Base-by-base conservation (phyloP, 495 filamentous ascomycete genomes). In the Cladorrhinum samala region DNA sequence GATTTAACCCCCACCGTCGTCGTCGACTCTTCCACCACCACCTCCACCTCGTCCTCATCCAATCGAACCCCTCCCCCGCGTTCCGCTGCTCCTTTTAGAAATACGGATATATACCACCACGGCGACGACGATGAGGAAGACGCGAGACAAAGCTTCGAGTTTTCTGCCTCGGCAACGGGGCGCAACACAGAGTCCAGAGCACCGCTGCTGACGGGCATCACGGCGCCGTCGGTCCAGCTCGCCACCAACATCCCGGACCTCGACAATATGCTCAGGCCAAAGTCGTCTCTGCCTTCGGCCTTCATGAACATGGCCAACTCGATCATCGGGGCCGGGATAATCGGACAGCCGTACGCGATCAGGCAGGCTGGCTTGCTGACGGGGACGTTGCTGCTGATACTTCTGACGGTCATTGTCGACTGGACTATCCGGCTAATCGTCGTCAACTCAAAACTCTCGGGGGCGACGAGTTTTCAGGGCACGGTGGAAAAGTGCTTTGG, bases 271-370 rank as follows among this genome's bases (percentile, higher is more conserved):
- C 0, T 47, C 55, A 67, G 78, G 8, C 78, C 78, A 19, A 78
- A 77, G 59, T 73, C 68, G 6, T 74, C 73, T 0, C 48, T 81
- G 36, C 53, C 69, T 3, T 67, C 67, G 17, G 78, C 78, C 8
- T 97, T 98, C 57, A 95, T 96, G 89, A 98, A 98, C 69, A 98
- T 98, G 93, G 91, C 91, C 41, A 98, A 98, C 67, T 90, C 85
- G 57, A 98, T 98, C 60, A 97, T 98, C 68, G 93, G 93, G 9
- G 93, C 93, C 2, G 93, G 93, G 1, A 98, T 98, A 59, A 97
- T 98, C 65, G 93, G 89, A 2, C 94, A 97, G 68, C 91, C 93
- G 8, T 97, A 97, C 71, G 93, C 93, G 7, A 86, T 98, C 60
- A 80, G 83, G 21, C 89, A 97, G 65, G 91, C 93, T 13, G 93